Conservation (phyloP, 1,139 yeast species). For the Candida frijolesensis region DNA sequence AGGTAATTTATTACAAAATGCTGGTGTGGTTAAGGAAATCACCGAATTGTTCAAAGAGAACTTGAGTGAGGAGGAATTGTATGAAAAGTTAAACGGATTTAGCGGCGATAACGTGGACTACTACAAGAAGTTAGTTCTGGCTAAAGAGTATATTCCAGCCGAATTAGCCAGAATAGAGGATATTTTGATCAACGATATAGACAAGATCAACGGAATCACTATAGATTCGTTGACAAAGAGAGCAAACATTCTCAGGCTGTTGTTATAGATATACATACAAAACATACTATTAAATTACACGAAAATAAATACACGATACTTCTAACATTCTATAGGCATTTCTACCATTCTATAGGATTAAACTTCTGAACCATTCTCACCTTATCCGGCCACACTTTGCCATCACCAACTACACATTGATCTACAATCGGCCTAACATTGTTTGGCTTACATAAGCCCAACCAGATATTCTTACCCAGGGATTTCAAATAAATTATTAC, state of each 20-base stretch:
- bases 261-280: conserved; percentile 18
- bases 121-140: conserved; percentile 54
- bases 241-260: conserved; percentile 47
- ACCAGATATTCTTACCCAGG: conserved; percentile 81
- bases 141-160: conserved; percentile 29
- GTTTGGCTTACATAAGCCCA: conserved; percentile 80
- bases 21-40: conserved; percentile 56
- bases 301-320: background rate
- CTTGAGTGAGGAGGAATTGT: conserved; percentile 14
- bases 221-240: conserved; percentile 51
- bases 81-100: conserved; percentile 18
- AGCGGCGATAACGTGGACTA: conserved; percentile 24
- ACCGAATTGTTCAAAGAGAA: conserved; percentile 9
- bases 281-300: background rate
- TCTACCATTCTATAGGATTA: conserved; percentile 56
- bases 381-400: conserved; percentile 71
- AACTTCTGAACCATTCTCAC: conserved; percentile 64
- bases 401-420: conserved; percentile 64
- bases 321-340: conserved; percentile 53
- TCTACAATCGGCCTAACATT: conserved; percentile 76
- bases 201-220: conserved; percentile 33
- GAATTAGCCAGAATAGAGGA: conserved; percentile 56
- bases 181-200: conserved; percentile 42
- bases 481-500: conserved; percentile 67
- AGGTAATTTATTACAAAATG: conserved; percentile 53